phyloP scores from a whole-genome alignment of 2,329 filamentous ascomycete species.

The Fusarium setosum region DNA sequence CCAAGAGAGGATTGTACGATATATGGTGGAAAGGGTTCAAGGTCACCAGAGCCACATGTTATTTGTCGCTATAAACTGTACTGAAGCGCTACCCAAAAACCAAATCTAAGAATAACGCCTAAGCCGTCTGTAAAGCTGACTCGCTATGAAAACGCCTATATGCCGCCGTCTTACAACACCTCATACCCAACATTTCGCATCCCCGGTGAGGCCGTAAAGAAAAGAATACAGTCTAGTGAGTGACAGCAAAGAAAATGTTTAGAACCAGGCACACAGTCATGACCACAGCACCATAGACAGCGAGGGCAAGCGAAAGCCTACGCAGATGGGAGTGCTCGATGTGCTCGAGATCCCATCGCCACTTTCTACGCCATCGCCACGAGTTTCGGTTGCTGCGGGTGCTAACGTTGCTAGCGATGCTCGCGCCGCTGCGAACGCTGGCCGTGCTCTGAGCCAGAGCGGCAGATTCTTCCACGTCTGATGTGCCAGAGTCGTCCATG shows the following conservation, averaged over 20 bases:
- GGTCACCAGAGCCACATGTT: constrained; percentile 1
- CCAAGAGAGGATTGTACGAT: constrained; percentile 26
- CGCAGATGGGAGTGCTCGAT: constrained; percentile 75
- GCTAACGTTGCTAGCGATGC: constrained; percentile 48
- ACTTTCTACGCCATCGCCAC: constrained; percentile 66
- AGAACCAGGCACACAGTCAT: constrained; percentile 90
- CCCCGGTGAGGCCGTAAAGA: constrained; percentile 29
- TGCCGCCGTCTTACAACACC: constrained; percentile 33
- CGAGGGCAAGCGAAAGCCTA: constrained; percentile 78
- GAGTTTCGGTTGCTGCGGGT: constrained; percentile 36
- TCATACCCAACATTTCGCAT: constrained; percentile 34
- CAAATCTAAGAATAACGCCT: constrained; percentile 39
- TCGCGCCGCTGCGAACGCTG: constrained; percentile 56
- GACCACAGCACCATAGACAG: constrained; percentile 85
- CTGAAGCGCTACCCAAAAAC: constrained; percentile 34
- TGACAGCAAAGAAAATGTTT: constrained; percentile 83
- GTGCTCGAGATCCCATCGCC: constrained; percentile 71
- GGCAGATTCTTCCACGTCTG: constrained; percentile 61
- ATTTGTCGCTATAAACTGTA: constrained; percentile 34
- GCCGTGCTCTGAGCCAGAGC: constrained; percentile 58
- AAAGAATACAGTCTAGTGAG: constrained; percentile 50
- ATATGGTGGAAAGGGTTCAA: constrained; percentile 3
- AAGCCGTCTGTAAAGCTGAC: constrained; percentile 24
- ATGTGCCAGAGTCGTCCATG: constrained; percentile 66
- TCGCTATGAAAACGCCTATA: constrained; percentile 37